A percentile compares a stretch with the other conserved stretches of the same genome.
These are phyloP conservation scores for Coelastrella sp. DNA, from an alignment of 139 green algal genomes.

Conservation along the genomic window DNA sequence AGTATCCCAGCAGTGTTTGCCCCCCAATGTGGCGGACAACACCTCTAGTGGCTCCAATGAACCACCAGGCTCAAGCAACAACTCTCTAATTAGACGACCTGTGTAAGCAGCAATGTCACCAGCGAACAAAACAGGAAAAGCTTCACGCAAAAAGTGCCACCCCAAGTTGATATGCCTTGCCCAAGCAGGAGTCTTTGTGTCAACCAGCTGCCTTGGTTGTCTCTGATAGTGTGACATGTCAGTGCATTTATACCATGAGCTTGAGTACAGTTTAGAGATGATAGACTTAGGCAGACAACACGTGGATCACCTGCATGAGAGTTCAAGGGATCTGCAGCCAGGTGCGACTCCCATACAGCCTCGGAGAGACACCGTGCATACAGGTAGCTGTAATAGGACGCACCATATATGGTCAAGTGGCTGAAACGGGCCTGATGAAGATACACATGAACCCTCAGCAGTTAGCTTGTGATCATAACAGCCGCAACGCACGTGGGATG, in stretches of 20 bases:
- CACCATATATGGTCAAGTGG: constrained; percentile 87
- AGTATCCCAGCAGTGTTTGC: too few species aligned
- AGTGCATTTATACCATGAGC: not conserved
- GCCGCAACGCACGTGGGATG: too few species aligned
- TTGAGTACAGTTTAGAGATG: not conserved
- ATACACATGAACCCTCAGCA: not conserved
- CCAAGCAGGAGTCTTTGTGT: not conserved
- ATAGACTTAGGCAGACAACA: not conserved
- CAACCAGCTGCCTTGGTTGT: not conserved
- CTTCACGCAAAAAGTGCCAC: not conserved
- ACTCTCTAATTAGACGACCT: too few species aligned
- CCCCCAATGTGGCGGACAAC: too few species aligned
- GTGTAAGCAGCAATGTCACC: not conserved
- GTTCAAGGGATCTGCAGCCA: constrained; percentile 64
- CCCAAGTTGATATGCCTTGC: not conserved
- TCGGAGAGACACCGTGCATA: constrained; percentile 80
- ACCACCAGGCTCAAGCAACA: too few species aligned
- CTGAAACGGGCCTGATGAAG: constrained; percentile 67
- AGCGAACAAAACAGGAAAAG: not conserved
- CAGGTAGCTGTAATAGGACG: constrained; percentile 87
- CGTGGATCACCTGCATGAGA: constrained; percentile 53
- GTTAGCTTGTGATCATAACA: too few species aligned
- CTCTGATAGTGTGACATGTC: not conserved
- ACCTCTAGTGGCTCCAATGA: too few species aligned
- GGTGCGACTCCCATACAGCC: constrained; percentile 69